Evolutionary conservation across 768 basidiomycete genomes (phyloP).

Genomic region (Psilocybe sp.): DNA sequence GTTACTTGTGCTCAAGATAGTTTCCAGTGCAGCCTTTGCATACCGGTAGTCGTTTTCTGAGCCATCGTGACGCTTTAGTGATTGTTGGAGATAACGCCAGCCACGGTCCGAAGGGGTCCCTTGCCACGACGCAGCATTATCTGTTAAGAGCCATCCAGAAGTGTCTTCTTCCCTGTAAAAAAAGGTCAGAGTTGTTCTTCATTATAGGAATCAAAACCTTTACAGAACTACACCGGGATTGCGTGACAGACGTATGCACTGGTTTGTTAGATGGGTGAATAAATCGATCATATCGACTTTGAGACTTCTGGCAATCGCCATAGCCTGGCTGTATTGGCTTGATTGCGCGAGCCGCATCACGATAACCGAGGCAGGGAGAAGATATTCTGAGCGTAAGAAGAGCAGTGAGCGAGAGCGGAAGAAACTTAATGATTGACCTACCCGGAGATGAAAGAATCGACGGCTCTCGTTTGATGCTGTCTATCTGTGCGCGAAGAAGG

Average conservation of each 20-base stretch:
- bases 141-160: slow-evolving; percentile 81
- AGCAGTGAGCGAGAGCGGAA: slow-evolving; percentile 15
- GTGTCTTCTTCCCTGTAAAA: slow-evolving; percentile 60
- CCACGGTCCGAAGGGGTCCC: slow-evolving; percentile 78
- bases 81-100: slow-evolving; percentile 84
- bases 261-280: slow-evolving; percentile 71
- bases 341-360: slow-evolving; percentile 76
- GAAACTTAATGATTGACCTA: slow-evolving; percentile 34
- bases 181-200: slow-evolving; percentile 6
- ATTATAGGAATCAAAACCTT: slow-evolving; percentile 10
- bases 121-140: slow-evolving; percentile 79
- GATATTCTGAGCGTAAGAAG: slow-evolving; percentile 37
- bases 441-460: slow-evolving; percentile 61
- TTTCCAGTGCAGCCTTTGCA: slow-evolving; percentile 73
- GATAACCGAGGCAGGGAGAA: slow-evolving; percentile 59
- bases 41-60: slow-evolving; percentile 72
- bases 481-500: slow-evolving; percentile 73
- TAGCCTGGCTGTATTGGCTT: slow-evolving; percentile 77
- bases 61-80: slow-evolving; percentile 76
- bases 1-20: slow-evolving; percentile 66
- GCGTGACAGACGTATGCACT: slow-evolving; percentile 75
- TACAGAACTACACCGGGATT: slow-evolving; percentile 61
- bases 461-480: slow-evolving; percentile 69
- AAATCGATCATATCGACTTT: slow-evolving; percentile 85
- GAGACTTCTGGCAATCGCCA: slow-evolving; percentile 71